phyloP scores from a whole-genome alignment of 2,329 filamentous ascomycete genomes.

The Aspergillus pseudonomiae region DNA sequence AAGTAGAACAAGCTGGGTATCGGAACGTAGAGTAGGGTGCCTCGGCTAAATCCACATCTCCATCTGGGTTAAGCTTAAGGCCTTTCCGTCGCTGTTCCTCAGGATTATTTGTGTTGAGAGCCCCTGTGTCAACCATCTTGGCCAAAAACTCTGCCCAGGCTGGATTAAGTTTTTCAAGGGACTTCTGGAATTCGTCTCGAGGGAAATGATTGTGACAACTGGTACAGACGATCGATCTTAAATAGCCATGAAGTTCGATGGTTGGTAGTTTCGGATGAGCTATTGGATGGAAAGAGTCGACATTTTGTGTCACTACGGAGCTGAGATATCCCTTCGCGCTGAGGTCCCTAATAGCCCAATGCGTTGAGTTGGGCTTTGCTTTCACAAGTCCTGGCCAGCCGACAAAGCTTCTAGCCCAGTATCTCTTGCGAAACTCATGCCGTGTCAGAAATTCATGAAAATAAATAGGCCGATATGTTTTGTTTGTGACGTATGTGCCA shows the following conservation, averaged over 20 bases:
- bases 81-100: conserved; percentile 68
- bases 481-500: conserved; percentile 92
- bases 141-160: conserved; percentile 77
- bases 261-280: conserved; percentile 76
- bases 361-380: conserved; percentile 77
- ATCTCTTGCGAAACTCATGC: conserved; percentile 85
- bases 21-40: conserved; percentile 88
- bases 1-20: conserved; percentile 86
- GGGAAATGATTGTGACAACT: conserved; percentile 74
- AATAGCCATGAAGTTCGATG: conserved; percentile 87
- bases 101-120: conserved; percentile 76
- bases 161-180: conserved; percentile 79
- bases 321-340: conserved; percentile 72
- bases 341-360: conserved; percentile 75
- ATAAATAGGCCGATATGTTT: conserved; percentile 87
- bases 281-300: conserved; percentile 85
- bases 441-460: conserved; percentile 82
- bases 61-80: conserved; percentile 86
- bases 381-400: conserved; percentile 83
- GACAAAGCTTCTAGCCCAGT: conserved; percentile 93
- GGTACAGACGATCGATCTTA: conserved; percentile 78
- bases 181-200: conserved; percentile 73
- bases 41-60: conserved; percentile 86
- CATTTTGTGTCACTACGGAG: conserved; percentile 89
- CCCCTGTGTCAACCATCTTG: conserved; percentile 72